A percentile compares a stretch with the other conserved stretches of the same genome.
These are phyloP conservation scores for Entelexis sorbosivorans DNA, from an alignment of 1,139 yeast species.

Conservation along the genomic window DNA sequence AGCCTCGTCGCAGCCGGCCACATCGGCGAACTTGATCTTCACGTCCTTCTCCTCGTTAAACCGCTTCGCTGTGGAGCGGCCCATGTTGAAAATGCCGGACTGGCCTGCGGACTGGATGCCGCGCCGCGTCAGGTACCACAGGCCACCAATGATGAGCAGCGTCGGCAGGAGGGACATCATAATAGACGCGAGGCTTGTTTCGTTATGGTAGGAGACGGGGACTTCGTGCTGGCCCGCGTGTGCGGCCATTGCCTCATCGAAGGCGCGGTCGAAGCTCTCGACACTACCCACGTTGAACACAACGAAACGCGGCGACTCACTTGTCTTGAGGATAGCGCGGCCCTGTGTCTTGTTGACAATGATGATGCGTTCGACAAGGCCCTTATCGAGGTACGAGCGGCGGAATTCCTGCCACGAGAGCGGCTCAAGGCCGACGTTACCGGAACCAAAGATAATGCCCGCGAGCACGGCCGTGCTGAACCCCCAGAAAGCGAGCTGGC, in stretches of 20 bases:
- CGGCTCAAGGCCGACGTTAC: conserved; percentile 19
- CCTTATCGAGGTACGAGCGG: conserved; percentile 65
- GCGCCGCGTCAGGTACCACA: conserved; percentile 48
- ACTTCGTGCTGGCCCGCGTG: conserved; percentile 50
- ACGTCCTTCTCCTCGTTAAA: conserved; percentile 89
- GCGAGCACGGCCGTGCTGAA: conserved; percentile 20
- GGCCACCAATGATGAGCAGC: conserved; percentile 66
- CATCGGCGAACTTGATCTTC: conserved; percentile 80
- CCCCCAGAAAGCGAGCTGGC: conserved; percentile 21
- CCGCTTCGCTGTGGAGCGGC: conserved; percentile 79
- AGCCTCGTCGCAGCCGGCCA: conserved; percentile 97
- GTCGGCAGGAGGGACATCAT: conserved; percentile 77
- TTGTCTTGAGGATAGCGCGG: conserved; percentile 35
- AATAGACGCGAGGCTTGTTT: conserved; percentile 52
- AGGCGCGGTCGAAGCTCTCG: conserved; percentile 77
- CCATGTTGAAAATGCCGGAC: conserved; percentile 46
- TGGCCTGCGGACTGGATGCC: conserved; percentile 41
- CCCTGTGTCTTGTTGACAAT: conserved; percentile 73
- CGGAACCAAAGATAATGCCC: conserved; percentile 10
- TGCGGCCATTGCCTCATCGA: conserved; percentile 63
- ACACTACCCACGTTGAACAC: conserved; percentile 80
- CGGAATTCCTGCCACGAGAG: conserved; percentile 89
- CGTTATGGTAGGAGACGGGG: conserved; percentile 71
- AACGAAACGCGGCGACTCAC: conserved; percentile 21
- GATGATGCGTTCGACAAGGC: conserved; percentile 62